Evolutionary conservation across 2,329 filamentous ascomycete species (phyloP).

Genomic region (Venturia effusa): DNA sequence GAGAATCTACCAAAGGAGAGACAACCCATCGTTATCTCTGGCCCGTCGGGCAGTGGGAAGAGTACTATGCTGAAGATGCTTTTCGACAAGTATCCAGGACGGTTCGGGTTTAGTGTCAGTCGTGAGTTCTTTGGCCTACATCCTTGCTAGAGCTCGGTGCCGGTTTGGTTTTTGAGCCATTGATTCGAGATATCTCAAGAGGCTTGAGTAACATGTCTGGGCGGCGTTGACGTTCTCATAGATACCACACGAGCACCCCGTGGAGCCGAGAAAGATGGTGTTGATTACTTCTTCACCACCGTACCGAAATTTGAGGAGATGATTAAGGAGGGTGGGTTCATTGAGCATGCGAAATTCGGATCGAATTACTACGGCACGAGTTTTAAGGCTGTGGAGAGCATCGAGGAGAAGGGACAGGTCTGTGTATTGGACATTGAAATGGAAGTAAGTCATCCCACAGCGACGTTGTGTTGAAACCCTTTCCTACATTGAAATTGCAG

Average conservation of each 20-base stretch:
- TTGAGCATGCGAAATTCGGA: constrained; percentile 80
- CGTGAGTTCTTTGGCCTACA: constrained; percentile 15
- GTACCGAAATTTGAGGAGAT: constrained; percentile 56
- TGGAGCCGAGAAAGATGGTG: constrained; percentile 61
- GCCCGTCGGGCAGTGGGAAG: constrained; percentile 71
- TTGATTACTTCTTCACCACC: constrained; percentile 73
- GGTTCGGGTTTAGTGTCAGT: constrained; percentile 50
- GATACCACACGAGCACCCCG: constrained; percentile 77
- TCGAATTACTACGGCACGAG: constrained; percentile 82
- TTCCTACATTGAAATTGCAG: not conserved
- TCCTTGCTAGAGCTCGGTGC: too few relatives aligned
- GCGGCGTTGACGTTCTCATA: constrained; percentile 15
- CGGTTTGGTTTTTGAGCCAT: not conserved
- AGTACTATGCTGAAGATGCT: constrained; percentile 67
- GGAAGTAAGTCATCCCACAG: constrained; percentile 55
- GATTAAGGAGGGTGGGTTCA: constrained; percentile 60
- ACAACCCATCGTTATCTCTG: constrained; percentile 62
- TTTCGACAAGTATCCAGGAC: constrained; percentile 53
- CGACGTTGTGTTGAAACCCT: not conserved
- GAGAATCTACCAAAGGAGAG: constrained; percentile 22
- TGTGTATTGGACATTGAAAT: constrained; percentile 94
- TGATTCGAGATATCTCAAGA: not conserved
- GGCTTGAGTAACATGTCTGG: not conserved
- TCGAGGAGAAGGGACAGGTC: constrained; percentile 57
- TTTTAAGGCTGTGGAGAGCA: constrained; percentile 65